Conservation (phyloP, 1,139 yeast genomes). For the Spathaspora jeffriesii region DNA sequence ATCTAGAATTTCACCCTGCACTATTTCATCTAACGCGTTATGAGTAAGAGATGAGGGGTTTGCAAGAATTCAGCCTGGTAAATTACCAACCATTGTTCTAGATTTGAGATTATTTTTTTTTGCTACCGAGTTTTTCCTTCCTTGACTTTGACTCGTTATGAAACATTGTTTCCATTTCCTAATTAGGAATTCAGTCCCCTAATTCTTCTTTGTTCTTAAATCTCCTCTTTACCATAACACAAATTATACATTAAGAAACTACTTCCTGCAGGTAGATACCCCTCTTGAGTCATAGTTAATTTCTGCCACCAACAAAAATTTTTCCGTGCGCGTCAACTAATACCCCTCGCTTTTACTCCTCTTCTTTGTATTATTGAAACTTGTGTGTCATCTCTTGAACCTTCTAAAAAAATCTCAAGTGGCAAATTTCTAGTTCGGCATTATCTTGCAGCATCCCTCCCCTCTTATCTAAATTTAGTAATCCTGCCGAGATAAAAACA, state of each 20-base stretch:
- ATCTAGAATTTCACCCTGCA: not conserved
- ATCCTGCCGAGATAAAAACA: not conserved
- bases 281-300: not conserved
- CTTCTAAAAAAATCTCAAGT: not conserved
- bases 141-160: not conserved
- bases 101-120: not conserved
- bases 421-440: not conserved
- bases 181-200: not conserved
- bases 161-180: not conserved
- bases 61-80: not conserved
- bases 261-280: not conserved
- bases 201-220: not conserved
- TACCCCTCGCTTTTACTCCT: slow-evolving; percentile 1
- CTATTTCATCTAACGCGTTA: not conserved
- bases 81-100: not conserved
- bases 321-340: not conserved
- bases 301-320: not conserved
- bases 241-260: not conserved
- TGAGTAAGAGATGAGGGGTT: not conserved
- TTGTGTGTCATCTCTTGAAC: slow-evolving; percentile 2
- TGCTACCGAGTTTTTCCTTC: not conserved
- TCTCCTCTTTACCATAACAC: not conserved
- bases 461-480: not conserved
- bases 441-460: not conserved
- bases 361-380: not conserved